Evolutionary conservation across 371 early-diverging fungal species (phyloP), one percentile per base, ranked within the genome.

Genomic region (Apophysomyces ossiformis): DNA sequence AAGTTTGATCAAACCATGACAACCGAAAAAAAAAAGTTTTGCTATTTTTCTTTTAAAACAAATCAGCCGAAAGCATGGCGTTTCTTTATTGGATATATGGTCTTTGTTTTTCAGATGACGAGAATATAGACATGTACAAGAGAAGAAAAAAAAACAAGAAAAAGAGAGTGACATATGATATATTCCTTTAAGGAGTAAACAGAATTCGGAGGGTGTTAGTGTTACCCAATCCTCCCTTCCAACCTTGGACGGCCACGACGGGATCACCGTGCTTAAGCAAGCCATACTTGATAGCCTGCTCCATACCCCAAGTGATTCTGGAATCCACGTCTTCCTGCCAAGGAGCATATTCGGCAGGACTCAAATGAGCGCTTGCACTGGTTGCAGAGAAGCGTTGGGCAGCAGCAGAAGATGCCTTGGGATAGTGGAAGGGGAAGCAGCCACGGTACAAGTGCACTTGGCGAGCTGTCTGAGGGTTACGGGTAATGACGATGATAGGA

Each of bases 401-500:
- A 63, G 65, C 61, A 15, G 69, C 81, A 21, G 70, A 69, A 58
- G 84, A 81, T 47, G 86, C 79, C 58, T 84, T 85, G 5, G 81
- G 78, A 78, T 96, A 96, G 70, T 87, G 71, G 82, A 93, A 95
- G 16, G 98, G 96, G 65, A 94, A 95, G 71, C 95, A 89, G 15
- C 99, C 99, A 64, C 97, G 91, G 57, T 90, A 90, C 43, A 95
- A 77, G 65, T 93, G 93, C 45, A 94, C 79, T 65, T 95, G 93
- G 66, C 97, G 90, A 16, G 98, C 95, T n/a, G 93, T 93, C 64
- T 86, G 85, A 47, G 80, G 85, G 63, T 92, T 85, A 67, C 93
- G 89, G 5, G 98, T 96, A 11, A 97, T 92, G 57, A 94, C 94
- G 60, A 99, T 80, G 62, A 98, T 94, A 45, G 98, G 97, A 56